These are phyloP conservation scores for Tetragonia tetragonoides DNA, from an alignment of 148 eudicot genomes.

Conservation along the genomic window DNA sequence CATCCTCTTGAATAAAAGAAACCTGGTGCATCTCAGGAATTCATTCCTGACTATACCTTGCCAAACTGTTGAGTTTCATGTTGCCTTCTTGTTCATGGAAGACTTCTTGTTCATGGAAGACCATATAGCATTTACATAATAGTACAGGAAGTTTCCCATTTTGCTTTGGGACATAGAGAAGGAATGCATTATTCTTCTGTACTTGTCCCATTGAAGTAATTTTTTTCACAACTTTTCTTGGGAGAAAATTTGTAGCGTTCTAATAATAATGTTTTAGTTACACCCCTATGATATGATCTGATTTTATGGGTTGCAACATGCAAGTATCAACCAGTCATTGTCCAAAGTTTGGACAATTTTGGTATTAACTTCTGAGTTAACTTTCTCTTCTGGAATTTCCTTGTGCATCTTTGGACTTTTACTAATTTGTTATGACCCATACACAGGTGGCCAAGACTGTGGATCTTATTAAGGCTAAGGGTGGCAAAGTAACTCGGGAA, in stretches of 20 bases:
- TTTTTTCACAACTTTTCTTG: too few species aligned
- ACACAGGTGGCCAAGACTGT: conserved; percentile 46
- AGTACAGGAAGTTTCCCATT: background rate
- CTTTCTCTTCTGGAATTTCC: background rate
- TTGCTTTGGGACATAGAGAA: background rate
- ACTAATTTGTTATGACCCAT: background rate
- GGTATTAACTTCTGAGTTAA: background rate
- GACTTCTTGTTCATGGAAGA: background rate
- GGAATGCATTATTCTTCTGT: background rate
- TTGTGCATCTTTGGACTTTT: conserved; percentile 5
- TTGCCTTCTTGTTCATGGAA: background rate
- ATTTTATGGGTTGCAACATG: background rate
- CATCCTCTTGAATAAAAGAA: background rate
- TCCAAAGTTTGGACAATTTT: too few species aligned
- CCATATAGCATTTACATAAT: background rate
- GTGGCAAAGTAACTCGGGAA: conserved; percentile 47
- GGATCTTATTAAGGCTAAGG: conserved; percentile 49
- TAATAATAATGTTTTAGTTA: too few species aligned
- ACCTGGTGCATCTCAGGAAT: background rate
- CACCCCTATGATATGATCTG: too few species aligned
- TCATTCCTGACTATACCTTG: background rate
- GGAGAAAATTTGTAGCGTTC: too few species aligned
- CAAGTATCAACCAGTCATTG: background rate
- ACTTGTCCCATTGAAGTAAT: background rate
- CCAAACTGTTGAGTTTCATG: background rate